A percentile compares a stretch with the other conserved stretches of the same genome.
Evolutionary conservation across 805 yeast species (phyloP).

Genomic region (Priceomyces medius): DNA sequence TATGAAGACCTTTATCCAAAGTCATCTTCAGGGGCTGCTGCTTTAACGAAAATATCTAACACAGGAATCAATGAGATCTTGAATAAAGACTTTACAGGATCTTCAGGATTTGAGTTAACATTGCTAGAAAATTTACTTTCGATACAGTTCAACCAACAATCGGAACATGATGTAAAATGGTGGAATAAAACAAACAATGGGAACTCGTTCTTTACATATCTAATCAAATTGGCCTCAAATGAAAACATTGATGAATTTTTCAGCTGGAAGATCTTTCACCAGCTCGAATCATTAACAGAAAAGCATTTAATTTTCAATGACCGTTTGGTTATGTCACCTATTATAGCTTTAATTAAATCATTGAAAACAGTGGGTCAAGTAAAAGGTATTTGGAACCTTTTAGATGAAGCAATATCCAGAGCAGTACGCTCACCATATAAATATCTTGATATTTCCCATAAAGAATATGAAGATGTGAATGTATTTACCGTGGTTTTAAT

Average conservation of each 20-base stretch:
- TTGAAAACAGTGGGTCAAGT: constrained; percentile 22
- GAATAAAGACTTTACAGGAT: constrained; percentile 11
- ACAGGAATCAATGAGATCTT: constrained; percentile 17
- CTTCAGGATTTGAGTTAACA: constrained; percentile 53
- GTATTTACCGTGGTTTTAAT: constrained; percentile 36
- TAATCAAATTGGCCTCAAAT: constrained; percentile 46
- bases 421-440: constrained; percentile 77
- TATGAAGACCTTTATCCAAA: constrained; percentile 39
- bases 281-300: constrained; percentile 48
- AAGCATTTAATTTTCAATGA: constrained; percentile 57
- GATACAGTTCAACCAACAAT: constrained; percentile 51
- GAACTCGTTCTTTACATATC: constrained; percentile 65
- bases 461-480: constrained; percentile 28
- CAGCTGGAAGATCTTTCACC: constrained; percentile 44
- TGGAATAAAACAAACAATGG: constrained; percentile 55
- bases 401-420: constrained; percentile 78
- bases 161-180: constrained; percentile 62
- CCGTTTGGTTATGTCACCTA: constrained; percentile 52
- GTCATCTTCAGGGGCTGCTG: constrained; percentile 15
- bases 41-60: constrained; percentile 17
- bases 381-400: constrained; percentile 52
- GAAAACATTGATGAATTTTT: constrained; percentile 22
- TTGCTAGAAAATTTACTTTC: constrained; percentile 57
- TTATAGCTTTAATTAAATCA: constrained; percentile 53
- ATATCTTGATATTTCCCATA: constrained; percentile 60